Percentiles rank a stretch among this genome's conserved stretches.
These are phyloP conservation scores for Postia placenta DNA, from an alignment of 768 basidiomycete species.

Conservation along the genomic window DNA sequence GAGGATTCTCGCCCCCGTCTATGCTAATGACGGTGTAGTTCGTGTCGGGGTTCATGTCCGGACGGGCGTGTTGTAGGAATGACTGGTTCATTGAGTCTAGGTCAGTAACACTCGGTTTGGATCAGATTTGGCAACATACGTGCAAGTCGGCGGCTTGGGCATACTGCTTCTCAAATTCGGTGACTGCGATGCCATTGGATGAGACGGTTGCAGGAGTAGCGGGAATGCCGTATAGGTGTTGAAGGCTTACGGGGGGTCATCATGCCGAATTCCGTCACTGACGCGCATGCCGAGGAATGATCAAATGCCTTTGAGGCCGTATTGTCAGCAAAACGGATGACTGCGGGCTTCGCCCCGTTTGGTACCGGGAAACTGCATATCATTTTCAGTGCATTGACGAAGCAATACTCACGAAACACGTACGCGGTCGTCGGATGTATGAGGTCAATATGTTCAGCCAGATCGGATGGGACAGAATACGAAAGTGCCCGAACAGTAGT, in stretches of 20 bases:
- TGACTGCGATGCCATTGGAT: slow-evolving; percentile 17
- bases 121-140: slow-evolving; percentile 18
- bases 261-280: background rate
- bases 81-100: no score
- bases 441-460: slow-evolving; percentile 25
- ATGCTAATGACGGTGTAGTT: slow-evolving; percentile 20
- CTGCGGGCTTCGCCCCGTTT: background rate
- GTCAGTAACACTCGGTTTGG: no score
- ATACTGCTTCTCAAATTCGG: slow-evolving; percentile 17
- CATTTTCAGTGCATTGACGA: background rate
- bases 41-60: slow-evolving; percentile 27
- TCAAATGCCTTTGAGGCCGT: background rate
- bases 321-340: slow-evolving; percentile 15
- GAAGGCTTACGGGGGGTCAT: slow-evolving; percentile 21
- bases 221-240: slow-evolving; percentile 19
- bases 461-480: slow-evolving; percentile 29
- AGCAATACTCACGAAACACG: slow-evolving; percentile 11
- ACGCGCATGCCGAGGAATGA: background rate
- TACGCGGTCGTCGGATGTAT: slow-evolving; percentile 27
- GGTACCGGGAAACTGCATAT: background rate
- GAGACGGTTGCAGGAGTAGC: slow-evolving; percentile 11
- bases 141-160: slow-evolving; percentile 15
- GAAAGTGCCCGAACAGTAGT: slow-evolving; percentile 28
- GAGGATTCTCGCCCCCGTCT: slow-evolving; percentile 34
- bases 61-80: slow-evolving; percentile 44